Evolutionary conservation across 805 yeast species (phyloP), one percentile per base, ranked within the genome.

Genomic region (Candida mattraensis): DNA sequence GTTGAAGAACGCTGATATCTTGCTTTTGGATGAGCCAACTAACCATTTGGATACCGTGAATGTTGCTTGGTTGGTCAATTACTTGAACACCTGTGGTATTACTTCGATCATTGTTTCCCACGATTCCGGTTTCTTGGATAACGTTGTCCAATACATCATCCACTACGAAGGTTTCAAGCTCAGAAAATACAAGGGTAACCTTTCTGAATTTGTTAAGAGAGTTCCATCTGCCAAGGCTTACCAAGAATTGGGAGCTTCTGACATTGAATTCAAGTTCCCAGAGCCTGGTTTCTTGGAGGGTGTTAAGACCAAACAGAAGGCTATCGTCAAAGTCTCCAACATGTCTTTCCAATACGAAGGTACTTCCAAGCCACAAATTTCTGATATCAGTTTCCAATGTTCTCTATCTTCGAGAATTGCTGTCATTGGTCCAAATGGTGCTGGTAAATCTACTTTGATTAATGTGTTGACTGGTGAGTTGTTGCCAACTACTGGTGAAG

Each of bases 221-320:
- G 95, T 93, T 66, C 99, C 99, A 72, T 79, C 96, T 63, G 99
- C 98, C 67, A 85, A 88, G 78, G 83, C 98, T 58, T 93, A 93
- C 84, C 88, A 87, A 78, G 98, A 91, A 76, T 80, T 93, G 63
- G 96, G 96, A 66, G 97, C 97, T 63, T 91, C 99, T 54, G 97
- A 87, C 66, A 72, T 89, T 61, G 95, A 89, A 74, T 93, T 93
- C 83, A 69, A 63, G 56, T 93, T 93, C 97, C 99, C 99, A 69
- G 97, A 86, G 75, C 99, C 99, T 72, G 99, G 99, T 86, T 91
- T 83, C 95, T 82, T 93, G 65, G 98, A 93, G 80, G 99, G 99
- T 87, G 99, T 93, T 63, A 93, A 93, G 88, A 93, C 99, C 66
- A 93, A 93, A 80, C 98, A 91, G 77, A 91, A 91, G 79, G 99